These are phyloP conservation scores for Eustoma russellianum DNA, from an alignment of 257 asterid genomes.

Conservation along the genomic window DNA sequence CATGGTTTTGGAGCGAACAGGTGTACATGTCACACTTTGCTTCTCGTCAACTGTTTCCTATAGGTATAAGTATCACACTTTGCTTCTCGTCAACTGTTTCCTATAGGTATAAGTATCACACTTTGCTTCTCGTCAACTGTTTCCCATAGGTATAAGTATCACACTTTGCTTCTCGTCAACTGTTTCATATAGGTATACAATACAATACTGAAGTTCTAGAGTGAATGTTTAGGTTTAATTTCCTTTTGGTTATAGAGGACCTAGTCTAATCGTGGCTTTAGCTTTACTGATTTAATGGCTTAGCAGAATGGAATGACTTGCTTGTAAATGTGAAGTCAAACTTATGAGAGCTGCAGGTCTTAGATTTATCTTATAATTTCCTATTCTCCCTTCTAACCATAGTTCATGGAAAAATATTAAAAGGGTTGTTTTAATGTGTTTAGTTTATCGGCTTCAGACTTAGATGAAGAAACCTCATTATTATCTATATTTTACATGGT, in stretches of 20 bases:
- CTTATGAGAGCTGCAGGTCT: neutral
- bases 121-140: constrained; percentile 53
- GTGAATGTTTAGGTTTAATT: constrained; percentile 6
- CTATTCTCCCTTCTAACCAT: no score
- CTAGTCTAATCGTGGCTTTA: neutral
- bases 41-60: constrained; percentile 49
- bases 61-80: constrained; percentile 55
- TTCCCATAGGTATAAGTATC: constrained; percentile 54
- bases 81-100: constrained; percentile 51
- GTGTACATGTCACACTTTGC: constrained; percentile 60
- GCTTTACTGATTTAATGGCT: neutral
- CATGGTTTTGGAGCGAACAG: constrained; percentile 99
- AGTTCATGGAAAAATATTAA: no score
- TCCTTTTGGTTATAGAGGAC: neutral
- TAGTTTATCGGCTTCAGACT: no score
- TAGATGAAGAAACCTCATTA: no score
- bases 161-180: constrained; percentile 50
- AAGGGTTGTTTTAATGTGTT: no score
- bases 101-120: constrained; percentile 54
- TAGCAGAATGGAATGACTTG: neutral
- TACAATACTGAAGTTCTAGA: constrained; percentile 12
- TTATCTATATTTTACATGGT: no score
- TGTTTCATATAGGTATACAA: constrained; percentile 52
- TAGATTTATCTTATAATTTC: no score
- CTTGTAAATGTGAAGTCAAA: neutral